These are phyloP conservation scores for Phialophora expanda DNA, from an alignment of 2,329 filamentous ascomycete genomes.

Conservation along the genomic window DNA sequence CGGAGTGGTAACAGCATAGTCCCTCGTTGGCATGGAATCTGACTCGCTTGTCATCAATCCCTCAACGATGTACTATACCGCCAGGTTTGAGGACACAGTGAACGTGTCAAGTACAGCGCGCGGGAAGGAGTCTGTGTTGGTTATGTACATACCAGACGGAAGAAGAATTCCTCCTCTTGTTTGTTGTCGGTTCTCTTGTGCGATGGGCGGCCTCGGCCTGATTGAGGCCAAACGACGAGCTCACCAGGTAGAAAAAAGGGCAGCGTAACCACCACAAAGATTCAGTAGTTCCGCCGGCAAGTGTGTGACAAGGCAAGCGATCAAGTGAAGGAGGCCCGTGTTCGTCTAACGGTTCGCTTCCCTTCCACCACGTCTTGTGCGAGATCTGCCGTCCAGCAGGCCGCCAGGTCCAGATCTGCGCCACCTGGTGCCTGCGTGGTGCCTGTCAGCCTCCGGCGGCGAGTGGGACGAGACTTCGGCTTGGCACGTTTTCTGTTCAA, in stretches of 20 bases:
- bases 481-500: neutral
- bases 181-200: neutral
- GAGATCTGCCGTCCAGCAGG: neutral
- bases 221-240: neutral
- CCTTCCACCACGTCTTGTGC: neutral
- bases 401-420: neutral
- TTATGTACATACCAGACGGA: neutral
- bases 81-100: neutral
- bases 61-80: neutral
- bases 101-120: neutral
- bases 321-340: neutral
- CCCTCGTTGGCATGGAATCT: conserved; percentile 4
- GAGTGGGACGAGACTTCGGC: neutral
- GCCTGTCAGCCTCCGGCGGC: neutral
- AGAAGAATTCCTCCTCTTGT: neutral
- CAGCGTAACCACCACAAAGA: neutral
- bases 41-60: neutral
- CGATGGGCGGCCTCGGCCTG: neutral
- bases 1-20: neutral
- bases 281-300: neutral
- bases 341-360: neutral
- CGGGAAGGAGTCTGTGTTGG: neutral
- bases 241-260: neutral
- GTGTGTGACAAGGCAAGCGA: neutral
- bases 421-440: neutral